Conservation (phyloP, 1,284 basidiomycete genomes). For the Rhodotorula sp. region DNA sequence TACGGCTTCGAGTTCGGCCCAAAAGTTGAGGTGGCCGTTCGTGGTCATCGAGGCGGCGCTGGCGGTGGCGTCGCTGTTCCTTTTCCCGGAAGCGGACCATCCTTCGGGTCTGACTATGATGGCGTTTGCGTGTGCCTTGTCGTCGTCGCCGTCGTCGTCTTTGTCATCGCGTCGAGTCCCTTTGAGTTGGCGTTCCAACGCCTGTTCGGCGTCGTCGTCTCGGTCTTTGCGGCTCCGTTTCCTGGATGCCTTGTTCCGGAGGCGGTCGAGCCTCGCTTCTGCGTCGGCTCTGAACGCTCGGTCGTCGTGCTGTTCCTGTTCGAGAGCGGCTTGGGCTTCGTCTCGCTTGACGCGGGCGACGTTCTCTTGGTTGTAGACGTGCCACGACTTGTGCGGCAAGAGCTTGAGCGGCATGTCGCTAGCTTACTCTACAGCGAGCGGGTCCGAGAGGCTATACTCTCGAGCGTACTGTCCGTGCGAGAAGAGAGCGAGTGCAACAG, state of each 20-base stretch:
- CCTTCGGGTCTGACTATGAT: conserved; percentile 5
- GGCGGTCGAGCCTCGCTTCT: conserved; percentile 34
- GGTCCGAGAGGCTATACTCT: no score
- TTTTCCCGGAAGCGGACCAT: neutral
- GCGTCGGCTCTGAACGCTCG: conserved; percentile 22
- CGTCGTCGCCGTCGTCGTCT: conserved; percentile 6
- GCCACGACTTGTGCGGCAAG: conserved; percentile 35
- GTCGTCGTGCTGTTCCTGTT: conserved; percentile 11
- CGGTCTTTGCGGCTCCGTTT: conserved; percentile 24
- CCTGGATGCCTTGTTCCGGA: conserved; percentile 9
- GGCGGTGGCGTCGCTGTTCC: conserved; percentile 11
- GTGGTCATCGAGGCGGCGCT: conserved; percentile 15
- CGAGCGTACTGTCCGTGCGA: neutral
- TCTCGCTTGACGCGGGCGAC: conserved; percentile 36
- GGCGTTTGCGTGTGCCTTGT: conserved; percentile 1
- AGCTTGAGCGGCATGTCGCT: conserved; percentile 35
- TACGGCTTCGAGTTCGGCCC: conserved; percentile 42
- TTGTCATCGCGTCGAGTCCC: neutral
- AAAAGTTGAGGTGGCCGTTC: conserved; percentile 43
- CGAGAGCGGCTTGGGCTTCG: conserved; percentile 23
- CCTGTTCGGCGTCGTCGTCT: conserved; percentile 35
- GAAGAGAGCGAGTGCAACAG: neutral
- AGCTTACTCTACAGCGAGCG: no score
- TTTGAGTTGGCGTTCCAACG: conserved; percentile 40
- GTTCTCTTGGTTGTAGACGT: conserved; percentile 35